Base-by-base conservation (phyloP, 148 eudicot species). In the Hydrangea macrophylla region DNA sequence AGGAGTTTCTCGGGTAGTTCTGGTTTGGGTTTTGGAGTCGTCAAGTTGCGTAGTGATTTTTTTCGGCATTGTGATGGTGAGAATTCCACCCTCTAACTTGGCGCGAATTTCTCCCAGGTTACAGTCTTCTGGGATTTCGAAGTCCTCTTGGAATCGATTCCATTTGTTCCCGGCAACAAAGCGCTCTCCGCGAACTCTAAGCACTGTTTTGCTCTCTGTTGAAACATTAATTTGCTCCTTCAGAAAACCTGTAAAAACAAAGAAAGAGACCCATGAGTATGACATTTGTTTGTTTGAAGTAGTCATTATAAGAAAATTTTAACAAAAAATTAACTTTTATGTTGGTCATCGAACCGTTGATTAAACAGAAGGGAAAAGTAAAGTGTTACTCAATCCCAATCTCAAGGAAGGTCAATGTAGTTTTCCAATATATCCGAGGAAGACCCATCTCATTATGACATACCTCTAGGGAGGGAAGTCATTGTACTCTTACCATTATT, bases 171-270 rank as follows among this genome's bases (percentile, higher is more conserved):
- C 83, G 0, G 60, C 65, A 64, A 74, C 42, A 2, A 76, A 57
- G n/a, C 89, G 82, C 30, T 84, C 91, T 27, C 94, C 97, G 0
- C 75, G 72, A 36, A 86, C 75, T 73, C 85, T 79, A 8, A 90
- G 42, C 1, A 68, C 25, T 15, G 83, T 79, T 55, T 18, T 60
- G 39, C 83, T 76, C 65, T 86, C 89, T 0, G 89, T 86, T 62
- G 83, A 50, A 26, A 90, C 83, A 64, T 73, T 84, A 2, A 90
- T 69, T 30, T 86, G 79, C 28, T 88, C 85, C 72, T 83, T 90
- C 17, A 24, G 51, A 57, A 86, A 90, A 20, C 88, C 97, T 90
- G 70, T 37, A 48, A 25, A 15, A 32, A n/a, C 22, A 68, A 24
- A 22, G 20, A 5, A 11, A 33, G 22, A 27, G 22, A 18, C 17